These are phyloP conservation scores for Gentiana straminea DNA, from an alignment of 257 asterid species.

Conservation along the genomic window DNA sequence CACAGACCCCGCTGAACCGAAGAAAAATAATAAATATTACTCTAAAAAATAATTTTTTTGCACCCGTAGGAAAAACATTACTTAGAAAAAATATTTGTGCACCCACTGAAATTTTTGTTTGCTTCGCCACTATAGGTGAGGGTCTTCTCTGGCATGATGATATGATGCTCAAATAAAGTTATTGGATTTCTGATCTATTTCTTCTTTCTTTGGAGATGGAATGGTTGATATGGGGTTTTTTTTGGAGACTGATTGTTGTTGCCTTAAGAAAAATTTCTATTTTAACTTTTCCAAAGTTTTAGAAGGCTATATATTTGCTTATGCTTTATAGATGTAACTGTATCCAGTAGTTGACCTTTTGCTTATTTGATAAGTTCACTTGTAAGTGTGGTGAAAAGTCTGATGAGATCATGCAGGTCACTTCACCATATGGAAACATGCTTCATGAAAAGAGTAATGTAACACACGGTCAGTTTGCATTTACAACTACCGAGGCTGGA, in stretches of 20 bases:
- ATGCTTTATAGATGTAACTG: not conserved
- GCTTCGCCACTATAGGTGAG: no score
- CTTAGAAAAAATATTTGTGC: no score
- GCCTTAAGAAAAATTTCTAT: not conserved
- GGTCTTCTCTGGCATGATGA: no score
- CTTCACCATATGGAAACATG: conserved; percentile 73
- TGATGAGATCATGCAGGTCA: conserved; percentile 30
- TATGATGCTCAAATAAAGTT: not conserved
- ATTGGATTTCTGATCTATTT: not conserved
- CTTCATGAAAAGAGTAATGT: conserved; percentile 58
- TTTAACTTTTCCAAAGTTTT: not conserved
- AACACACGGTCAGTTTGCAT: conserved; percentile 82
- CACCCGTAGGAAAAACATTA: no score
- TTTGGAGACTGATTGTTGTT: not conserved
- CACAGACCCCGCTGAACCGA: no score
- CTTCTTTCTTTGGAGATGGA: not conserved
- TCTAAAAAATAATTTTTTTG: not conserved
- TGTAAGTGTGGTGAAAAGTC: not conserved
- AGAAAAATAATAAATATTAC: not conserved
- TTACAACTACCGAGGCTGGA: conserved; percentile 72
- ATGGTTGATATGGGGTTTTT: not conserved
- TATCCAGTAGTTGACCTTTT: no score
- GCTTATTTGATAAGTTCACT: not conserved
- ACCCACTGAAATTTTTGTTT: no score
- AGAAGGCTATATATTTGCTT: not conserved